These are phyloP conservation scores for Fusarium albidum DNA, from an alignment of 2,329 filamentous ascomycete species.

Conservation along the genomic window DNA sequence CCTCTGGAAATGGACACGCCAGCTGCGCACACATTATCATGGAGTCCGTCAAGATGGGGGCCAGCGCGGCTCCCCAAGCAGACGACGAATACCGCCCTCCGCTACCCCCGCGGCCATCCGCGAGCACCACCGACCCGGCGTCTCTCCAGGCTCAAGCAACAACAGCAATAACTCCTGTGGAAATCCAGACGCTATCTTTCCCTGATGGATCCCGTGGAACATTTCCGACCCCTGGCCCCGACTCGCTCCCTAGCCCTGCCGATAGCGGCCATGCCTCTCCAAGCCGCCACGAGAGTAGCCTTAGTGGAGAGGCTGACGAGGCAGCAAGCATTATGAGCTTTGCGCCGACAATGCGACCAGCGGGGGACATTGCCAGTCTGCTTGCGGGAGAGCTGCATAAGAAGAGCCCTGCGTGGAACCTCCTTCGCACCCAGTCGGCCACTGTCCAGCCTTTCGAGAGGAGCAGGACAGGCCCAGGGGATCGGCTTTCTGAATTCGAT, in stretches of 20 bases:
- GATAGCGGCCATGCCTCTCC: slow-evolving; percentile 53
- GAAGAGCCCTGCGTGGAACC: slow-evolving; percentile 73
- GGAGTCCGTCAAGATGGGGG: slow-evolving; percentile 40
- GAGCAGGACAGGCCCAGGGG: slow-evolving; percentile 53
- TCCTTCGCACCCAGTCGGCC: slow-evolving; percentile 70
- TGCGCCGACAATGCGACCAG: slow-evolving; percentile 67
- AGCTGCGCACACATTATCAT: slow-evolving; percentile 18
- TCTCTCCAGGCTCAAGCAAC: slow-evolving; percentile 73
- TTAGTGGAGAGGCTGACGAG: slow-evolving; percentile 64
- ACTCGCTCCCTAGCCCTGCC: slow-evolving; percentile 48
- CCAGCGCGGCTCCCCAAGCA: slow-evolving; percentile 36
- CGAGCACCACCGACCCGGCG: slow-evolving; percentile 48
- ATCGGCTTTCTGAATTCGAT: slow-evolving; percentile 71
- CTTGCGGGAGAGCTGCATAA: slow-evolving; percentile 75
- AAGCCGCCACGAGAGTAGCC: slow-evolving; percentile 40
- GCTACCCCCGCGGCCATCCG: slow-evolving; percentile 60
- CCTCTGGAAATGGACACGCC: slow-evolving; percentile 40
- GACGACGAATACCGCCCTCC: slow-evolving; percentile 61
- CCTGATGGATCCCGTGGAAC: slow-evolving; percentile 74
- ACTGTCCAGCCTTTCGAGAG: slow-evolving; percentile 69
- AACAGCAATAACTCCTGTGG: slow-evolving; percentile 83
- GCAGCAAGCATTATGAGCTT: slow-evolving; percentile 72
- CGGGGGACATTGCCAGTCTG: slow-evolving; percentile 82
- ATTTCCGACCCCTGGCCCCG: slow-evolving; percentile 56
- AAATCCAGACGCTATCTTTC: slow-evolving; percentile 79